These are phyloP conservation scores for Mortierella polycephala DNA, from an alignment of 371 early-diverging fungal species.

Conservation along the genomic window DNA sequence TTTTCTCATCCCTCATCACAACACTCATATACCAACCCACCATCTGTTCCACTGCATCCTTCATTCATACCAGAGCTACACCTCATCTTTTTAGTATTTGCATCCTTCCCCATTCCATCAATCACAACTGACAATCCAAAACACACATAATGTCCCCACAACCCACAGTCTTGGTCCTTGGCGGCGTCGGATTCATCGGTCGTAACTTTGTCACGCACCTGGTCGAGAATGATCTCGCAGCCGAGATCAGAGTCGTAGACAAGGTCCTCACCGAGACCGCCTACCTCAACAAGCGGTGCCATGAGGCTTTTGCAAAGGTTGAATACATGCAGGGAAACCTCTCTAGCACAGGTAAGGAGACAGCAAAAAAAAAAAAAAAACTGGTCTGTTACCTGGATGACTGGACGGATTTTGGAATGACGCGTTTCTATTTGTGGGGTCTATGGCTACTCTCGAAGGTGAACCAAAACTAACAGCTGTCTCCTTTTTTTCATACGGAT, in stretches of 20 bases:
- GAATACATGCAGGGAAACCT: slow-evolving; percentile 90
- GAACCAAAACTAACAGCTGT: neutral
- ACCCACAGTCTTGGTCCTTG: slow-evolving; percentile 74
- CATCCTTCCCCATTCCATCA: slow-evolving; percentile 8
- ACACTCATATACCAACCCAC: too few relatives aligned
- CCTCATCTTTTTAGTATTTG: neutral
- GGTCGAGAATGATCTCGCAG: slow-evolving; percentile 71
- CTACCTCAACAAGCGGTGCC: slow-evolving; percentile 77
- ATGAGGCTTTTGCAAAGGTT: slow-evolving; percentile 77
- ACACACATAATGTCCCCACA: slow-evolving; percentile 31
- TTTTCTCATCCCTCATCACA: neutral
- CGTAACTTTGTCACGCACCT: slow-evolving; percentile 82
- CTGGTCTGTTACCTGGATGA: neutral
- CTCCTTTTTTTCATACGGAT: slow-evolving; percentile 1
- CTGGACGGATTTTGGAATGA: neutral
- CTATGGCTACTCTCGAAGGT: neutral
- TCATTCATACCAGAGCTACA: neutral
- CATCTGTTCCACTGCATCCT: neutral
- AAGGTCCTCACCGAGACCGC: slow-evolving; percentile 90
- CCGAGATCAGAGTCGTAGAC: slow-evolving; percentile 86
- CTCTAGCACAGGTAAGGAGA: slow-evolving; percentile 72
- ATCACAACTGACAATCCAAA: neutral
- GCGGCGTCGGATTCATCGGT: slow-evolving; percentile 91
- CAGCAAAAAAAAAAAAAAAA: neutral
- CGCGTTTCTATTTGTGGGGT: too few relatives aligned